These are phyloP conservation scores for Fusarium falciforme DNA, from an alignment of 2,329 filamentous ascomycete genomes.

Conservation along the genomic window DNA sequence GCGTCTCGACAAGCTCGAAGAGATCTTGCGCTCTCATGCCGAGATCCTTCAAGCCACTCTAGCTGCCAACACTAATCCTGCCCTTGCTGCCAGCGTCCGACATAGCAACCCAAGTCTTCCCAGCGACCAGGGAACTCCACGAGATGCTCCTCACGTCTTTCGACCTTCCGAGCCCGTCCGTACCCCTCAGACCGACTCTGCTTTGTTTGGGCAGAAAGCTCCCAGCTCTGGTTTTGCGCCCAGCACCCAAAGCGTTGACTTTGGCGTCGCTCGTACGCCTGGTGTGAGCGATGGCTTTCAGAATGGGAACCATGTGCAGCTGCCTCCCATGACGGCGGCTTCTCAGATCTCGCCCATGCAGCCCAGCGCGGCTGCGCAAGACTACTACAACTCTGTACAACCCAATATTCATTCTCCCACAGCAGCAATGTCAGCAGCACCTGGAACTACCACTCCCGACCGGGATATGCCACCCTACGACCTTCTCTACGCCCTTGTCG, in stretches of 20 bases:
- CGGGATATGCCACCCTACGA: conserved; percentile 81
- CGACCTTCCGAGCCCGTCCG: conserved; percentile 61
- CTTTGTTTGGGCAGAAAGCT: conserved; percentile 71
- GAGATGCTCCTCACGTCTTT: conserved; percentile 60
- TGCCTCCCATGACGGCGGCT: conserved; percentile 54
- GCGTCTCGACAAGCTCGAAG: conserved; percentile 76
- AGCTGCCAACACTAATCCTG: conserved; percentile 47
- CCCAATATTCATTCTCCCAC: conserved; percentile 67
- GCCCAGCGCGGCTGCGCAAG: conserved; percentile 57
- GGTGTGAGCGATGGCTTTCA: conserved; percentile 63
- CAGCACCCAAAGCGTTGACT: conserved; percentile 61
- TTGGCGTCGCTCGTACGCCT: conserved; percentile 60
- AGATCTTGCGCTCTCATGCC: conserved; percentile 72
- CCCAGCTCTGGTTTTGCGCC: conserved; percentile 58
- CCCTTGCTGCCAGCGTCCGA: conserved; percentile 55
- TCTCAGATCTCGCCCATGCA: conserved; percentile 51
- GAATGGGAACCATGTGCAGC: conserved; percentile 56
- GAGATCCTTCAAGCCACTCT: conserved; percentile 73
- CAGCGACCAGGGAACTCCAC: conserved; percentile 68
- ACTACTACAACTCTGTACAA: conserved; percentile 60
- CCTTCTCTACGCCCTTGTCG: conserved; percentile 76
- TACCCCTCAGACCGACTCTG: conserved; percentile 67
- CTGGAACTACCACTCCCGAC: conserved; percentile 53
- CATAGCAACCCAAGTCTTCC: conserved; percentile 63
- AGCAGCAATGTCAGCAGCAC: conserved; percentile 62